Evolutionary conservation across 108 stramenopile species (phyloP).

Genomic region (Chaetoceros muelleri): DNA sequence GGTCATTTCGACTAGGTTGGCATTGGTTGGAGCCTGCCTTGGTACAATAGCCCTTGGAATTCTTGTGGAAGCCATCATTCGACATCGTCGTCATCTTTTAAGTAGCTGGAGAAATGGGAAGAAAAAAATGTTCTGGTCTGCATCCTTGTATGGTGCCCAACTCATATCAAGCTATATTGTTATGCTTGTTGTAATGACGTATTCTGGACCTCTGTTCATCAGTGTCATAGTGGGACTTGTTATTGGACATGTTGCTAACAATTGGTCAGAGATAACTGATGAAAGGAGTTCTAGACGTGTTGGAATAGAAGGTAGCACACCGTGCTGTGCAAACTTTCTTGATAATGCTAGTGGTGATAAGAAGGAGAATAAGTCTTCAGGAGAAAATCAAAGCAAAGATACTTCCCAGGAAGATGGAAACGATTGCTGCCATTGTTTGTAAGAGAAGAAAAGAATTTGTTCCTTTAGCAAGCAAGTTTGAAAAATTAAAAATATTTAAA

Average conservation of each 20-base stretch:
- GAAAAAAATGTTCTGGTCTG: conserved; percentile 37
- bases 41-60: conserved; percentile 51
- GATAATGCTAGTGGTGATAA: too few species aligned
- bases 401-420: too few species aligned
- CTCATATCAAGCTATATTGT: conserved; percentile 65
- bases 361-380: too few species aligned
- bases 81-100: conserved; percentile 25
- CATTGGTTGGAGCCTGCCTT: conserved; percentile 40
- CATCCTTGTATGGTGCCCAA: conserved; percentile 57
- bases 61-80: conserved; percentile 38
- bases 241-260: conserved; percentile 61
- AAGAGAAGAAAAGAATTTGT: too few species aligned
- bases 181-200: conserved; percentile 83
- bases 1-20: conserved; percentile 39
- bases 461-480: too few species aligned
- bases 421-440: too few species aligned
- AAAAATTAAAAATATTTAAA: too few species aligned
- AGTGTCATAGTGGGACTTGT: conserved; percentile 52
- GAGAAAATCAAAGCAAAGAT: too few species aligned
- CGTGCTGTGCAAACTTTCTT: too few species aligned
- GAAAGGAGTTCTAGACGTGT: background rate
- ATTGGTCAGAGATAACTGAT: conserved; percentile 1
- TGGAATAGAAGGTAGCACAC: background rate
- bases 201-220: conserved; percentile 54
- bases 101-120: conserved; percentile 18